Evolutionary conservation across 768 basidiomycete genomes (phyloP), one percentile per base, ranked within the genome.

Genomic region (Trametes cingulata): DNA sequence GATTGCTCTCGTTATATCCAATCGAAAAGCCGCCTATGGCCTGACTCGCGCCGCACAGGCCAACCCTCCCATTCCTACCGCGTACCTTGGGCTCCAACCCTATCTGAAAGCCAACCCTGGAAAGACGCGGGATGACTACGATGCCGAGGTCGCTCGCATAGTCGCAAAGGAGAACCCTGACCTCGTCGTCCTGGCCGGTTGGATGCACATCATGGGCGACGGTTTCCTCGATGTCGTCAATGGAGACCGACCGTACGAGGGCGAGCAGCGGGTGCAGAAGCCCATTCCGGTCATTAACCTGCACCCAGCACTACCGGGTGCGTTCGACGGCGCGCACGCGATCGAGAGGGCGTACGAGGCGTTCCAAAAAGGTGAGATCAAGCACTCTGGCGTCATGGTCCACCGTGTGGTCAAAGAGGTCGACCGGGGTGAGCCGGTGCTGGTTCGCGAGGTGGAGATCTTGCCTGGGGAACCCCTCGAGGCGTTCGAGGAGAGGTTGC

Each of bases 131-230:
- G 77, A 82, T 46, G 91, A 96, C 70, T 98, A 97, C 74, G 96
- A 96, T 69, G 75, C 77, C 2, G 90, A 92, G 69, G 82, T 95
- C 1, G 93, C 92, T 8, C 75, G 82, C 33, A 80, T 85, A 52
- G 85, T 93, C 3, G 68, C 90, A 6, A 70, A 74, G 24, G 82
- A 78, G 19, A 74, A 76, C 33, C 96, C 96, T 0, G 92, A 98
- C 73, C 72, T 96, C 24, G 83, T 98, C 48, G 91, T 98, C 7
- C 80, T 98, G n/a, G 97, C 96, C 0, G 97, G 97, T 0, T 99
- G 94, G 93, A 98, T 99, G 96, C 95, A 98, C 69, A 92, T 98
- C 67, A 81, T 98, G 59, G 86, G 88, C 58, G 87, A 91, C 52
- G 77, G 76, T 0, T 98, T 98, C 73, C 73, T 98, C 60, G 83